Conservation (phyloP, 2,329 filamentous ascomycete genomes). For the Nannizzia gypsea region DNA sequence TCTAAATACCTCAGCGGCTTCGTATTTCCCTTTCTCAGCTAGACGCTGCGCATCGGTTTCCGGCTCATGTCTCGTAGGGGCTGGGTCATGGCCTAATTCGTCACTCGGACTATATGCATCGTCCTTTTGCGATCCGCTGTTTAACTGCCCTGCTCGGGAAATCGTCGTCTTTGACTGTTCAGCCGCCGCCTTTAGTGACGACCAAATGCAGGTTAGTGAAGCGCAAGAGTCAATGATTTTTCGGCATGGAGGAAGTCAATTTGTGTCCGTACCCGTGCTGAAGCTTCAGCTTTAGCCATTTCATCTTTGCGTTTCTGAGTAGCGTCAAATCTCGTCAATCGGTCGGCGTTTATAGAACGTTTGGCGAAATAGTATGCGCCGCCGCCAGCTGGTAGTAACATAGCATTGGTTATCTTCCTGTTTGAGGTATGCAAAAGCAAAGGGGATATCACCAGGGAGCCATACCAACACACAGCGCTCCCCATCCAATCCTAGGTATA, state of each 20-base stretch:
- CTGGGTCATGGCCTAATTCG: slow-evolving; percentile 67
- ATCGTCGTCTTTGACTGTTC: slow-evolving; percentile 15
- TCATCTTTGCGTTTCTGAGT: slow-evolving; percentile 24
- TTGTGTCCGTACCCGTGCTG: background rate
- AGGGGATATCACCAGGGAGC: slow-evolving; percentile 2
- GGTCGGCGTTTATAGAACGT: slow-evolving; percentile 82
- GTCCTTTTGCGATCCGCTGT: slow-evolving; percentile 28
- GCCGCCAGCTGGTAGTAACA: slow-evolving; percentile 54
- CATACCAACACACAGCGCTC: slow-evolving; percentile 70
- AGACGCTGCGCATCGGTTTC: slow-evolving; percentile 56
- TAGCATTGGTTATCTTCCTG: slow-evolving; percentile 10
- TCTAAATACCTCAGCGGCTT: slow-evolving; percentile 62
- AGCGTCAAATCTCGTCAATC: slow-evolving; percentile 57
- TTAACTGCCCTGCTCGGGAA: slow-evolving; percentile 6
- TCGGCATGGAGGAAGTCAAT: background rate
- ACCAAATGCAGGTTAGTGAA: slow-evolving; percentile 14
- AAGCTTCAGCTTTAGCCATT: slow-evolving; percentile 12
- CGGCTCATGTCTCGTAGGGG: slow-evolving; percentile 70
- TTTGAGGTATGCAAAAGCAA: background rate
- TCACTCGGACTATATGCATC: slow-evolving; percentile 56
- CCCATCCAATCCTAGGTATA: slow-evolving; percentile 69
- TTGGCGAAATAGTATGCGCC: slow-evolving; percentile 96
- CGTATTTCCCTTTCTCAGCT: slow-evolving; percentile 78
- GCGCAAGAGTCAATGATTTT: background rate
- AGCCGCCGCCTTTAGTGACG: slow-evolving; percentile 23